Evolutionary conservation across 805 yeast genomes (phyloP), one percentile per base, ranked within the genome.

Genomic region (Cyberlindnera amylophila): DNA sequence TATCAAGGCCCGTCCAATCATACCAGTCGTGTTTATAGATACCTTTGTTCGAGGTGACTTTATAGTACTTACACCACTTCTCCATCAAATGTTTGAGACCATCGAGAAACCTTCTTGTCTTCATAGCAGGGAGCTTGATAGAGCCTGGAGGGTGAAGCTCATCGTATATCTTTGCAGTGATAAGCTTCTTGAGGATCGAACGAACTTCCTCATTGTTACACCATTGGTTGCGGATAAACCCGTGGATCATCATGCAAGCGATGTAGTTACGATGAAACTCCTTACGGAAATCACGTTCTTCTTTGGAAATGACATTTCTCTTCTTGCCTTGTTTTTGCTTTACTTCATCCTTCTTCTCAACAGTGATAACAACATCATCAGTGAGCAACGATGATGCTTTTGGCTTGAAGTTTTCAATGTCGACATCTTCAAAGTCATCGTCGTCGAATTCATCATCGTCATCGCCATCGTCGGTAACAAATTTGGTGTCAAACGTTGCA

Each of bases 201-300:
- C 71, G 67, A 0, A 86, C 55, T 3, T 49, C 46, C 1, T 57
- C 53, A 47, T 78, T 75, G 44, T 75, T 77, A 46, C 88, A 74
- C 96, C 96, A 90, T 6, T 64, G 51, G 57, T 90, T 91, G 19
- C 96, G 71, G 3, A 77, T 54, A 0, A 69, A 69, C 0, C 89
- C 93, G 58, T 86, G 95, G 2, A 73, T 57, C 41, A 85, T 61
- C 77, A 87, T 75, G 18, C 73, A 62, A 13, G 76, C 66, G 2
- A 91, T 51, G 44, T 77, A 74, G 39, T 75, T 50, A 62, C 77
- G 72, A 58, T 90, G 97, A 8, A 79, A 59, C 0, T 60, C 49
- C 36, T 69, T 67, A 15, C 97, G 64, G 34, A 59, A 61, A 1
- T 53, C 52, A 14, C 85, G 65, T 54, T 84, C 90, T 33, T 80